Evolutionary conservation across 768 basidiomycete species (phyloP).

Genomic region (Crassisporium funariophilum): DNA sequence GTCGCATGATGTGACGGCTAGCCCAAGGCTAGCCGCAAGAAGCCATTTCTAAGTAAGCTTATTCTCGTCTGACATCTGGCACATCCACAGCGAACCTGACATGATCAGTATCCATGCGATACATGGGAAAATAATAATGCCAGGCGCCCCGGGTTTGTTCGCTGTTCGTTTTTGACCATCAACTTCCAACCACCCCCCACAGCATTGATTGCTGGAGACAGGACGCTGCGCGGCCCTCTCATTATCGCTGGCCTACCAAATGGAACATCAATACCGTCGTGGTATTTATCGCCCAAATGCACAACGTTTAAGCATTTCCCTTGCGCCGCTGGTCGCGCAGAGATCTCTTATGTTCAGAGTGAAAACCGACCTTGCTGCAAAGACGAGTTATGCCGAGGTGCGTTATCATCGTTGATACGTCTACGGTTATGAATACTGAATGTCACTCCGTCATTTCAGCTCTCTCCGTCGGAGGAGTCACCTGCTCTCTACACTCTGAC

Average conservation of each 20-base stretch:
- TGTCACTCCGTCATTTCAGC: constrained; percentile 9
- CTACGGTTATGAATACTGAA: not conserved
- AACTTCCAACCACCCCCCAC: constrained; percentile 6
- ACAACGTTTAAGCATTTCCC: constrained; percentile 27
- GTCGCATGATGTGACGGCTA: too few relatives aligned
- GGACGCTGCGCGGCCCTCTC: constrained; percentile 15
- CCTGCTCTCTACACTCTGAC: constrained; percentile 16
- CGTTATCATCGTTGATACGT: not conserved
- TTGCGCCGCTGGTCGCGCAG: constrained; percentile 27
- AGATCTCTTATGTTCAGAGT: constrained; percentile 28
- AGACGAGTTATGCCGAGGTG: constrained; percentile 21
- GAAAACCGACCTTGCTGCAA: constrained; percentile 25
- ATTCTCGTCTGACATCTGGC: too few relatives aligned
- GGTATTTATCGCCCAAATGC: constrained; percentile 30
- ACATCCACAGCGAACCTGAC: too few relatives aligned
- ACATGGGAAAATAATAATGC: too few relatives aligned
- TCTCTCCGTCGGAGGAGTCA: constrained; percentile 14
- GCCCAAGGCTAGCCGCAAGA: too few relatives aligned
- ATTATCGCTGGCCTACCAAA: constrained; percentile 1
- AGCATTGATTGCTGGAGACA: constrained; percentile 20
- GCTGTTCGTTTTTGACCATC: too few relatives aligned
- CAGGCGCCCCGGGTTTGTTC: too few relatives aligned
- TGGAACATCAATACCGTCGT: constrained; percentile 22
- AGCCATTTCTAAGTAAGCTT: too few relatives aligned
- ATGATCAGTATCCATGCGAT: too few relatives aligned